Evolutionary conservation across 305 asterid genomes (phyloP).

Genomic region (Fraxinus albicans): DNA sequence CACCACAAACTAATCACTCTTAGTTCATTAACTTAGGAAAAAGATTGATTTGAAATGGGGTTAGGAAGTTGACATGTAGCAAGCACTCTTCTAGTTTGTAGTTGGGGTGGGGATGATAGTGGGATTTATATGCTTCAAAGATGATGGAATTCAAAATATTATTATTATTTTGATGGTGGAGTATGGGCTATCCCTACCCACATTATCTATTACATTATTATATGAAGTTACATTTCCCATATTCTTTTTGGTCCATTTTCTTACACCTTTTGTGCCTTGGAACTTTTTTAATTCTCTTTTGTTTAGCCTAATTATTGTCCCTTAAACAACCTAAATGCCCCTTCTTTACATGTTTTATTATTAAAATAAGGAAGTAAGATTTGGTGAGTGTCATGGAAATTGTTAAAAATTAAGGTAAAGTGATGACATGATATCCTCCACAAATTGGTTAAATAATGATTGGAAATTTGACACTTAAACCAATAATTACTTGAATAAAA

Average conservation of each 20-base stretch:
- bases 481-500: neutral
- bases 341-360: constrained; percentile 26
- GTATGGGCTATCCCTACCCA: constrained; percentile 46
- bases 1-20: constrained; percentile 1
- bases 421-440: neutral
- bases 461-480: neutral
- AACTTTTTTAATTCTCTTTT: constrained; percentile 31
- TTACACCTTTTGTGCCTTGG: constrained; percentile 23
- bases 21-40: neutral
- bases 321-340: constrained; percentile 52
- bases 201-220: constrained; percentile 52
- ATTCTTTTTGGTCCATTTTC: constrained; percentile 21
- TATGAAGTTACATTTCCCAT: constrained; percentile 36
- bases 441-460: neutral
- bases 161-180: constrained; percentile 32
- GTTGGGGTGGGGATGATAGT: constrained; percentile 28
- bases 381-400: constrained; percentile 9
- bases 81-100: constrained; percentile 27
- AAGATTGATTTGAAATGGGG: constrained; percentile 18
- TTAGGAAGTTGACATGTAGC: constrained; percentile 40
- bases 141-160: constrained; percentile 25
- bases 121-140: constrained; percentile 25
- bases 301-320: constrained; percentile 35
- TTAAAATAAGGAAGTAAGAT: constrained; percentile 21
- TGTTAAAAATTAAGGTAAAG: neutral